Evolutionary conservation across 768 basidiomycete genomes (phyloP).

Genomic region (Trametes meyenii): DNA sequence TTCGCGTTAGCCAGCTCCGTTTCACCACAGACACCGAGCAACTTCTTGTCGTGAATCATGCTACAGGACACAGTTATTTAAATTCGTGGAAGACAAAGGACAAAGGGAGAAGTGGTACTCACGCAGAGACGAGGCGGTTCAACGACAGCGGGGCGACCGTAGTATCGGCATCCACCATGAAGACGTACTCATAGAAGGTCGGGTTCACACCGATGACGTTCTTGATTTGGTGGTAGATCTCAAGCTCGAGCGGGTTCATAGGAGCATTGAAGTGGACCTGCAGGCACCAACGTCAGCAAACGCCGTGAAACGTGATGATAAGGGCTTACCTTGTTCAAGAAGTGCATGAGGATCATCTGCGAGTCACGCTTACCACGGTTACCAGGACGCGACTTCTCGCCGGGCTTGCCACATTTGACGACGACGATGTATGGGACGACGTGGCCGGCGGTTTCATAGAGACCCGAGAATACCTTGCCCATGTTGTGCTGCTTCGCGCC

Average conservation of each 20-base stretch:
- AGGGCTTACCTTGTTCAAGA: slow-evolving; percentile 84
- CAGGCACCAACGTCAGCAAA: background rate
- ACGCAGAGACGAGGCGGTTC: slow-evolving; percentile 93
- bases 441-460: slow-evolving; percentile 93
- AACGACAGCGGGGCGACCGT: slow-evolving; percentile 86
- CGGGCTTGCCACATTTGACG: slow-evolving; percentile 94
- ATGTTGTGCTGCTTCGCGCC: slow-evolving; percentile 97
- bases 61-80: slow-evolving; percentile 41
- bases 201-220: slow-evolving; percentile 99
- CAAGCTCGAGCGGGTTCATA: slow-evolving; percentile 96
- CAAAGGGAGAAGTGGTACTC: slow-evolving; percentile 38
- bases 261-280: slow-evolving; percentile 96
- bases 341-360: slow-evolving; percentile 95
- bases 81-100: background rate
- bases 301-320: background rate
- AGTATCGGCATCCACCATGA: slow-evolving; percentile 95
- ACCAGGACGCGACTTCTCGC: slow-evolving; percentile 89
- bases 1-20: slow-evolving; percentile 92
- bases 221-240: slow-evolving; percentile 99
- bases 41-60: slow-evolving; percentile 96
- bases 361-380: slow-evolving; percentile 99
- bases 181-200: slow-evolving; percentile 94
- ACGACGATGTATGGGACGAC: slow-evolving; percentile 94
- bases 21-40: slow-evolving; percentile 94
- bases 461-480: slow-evolving; percentile 95